These are phyloP conservation scores for Neurospora sp. DNA, from an alignment of 495 filamentous ascomycete species.

Conservation along the genomic window DNA sequence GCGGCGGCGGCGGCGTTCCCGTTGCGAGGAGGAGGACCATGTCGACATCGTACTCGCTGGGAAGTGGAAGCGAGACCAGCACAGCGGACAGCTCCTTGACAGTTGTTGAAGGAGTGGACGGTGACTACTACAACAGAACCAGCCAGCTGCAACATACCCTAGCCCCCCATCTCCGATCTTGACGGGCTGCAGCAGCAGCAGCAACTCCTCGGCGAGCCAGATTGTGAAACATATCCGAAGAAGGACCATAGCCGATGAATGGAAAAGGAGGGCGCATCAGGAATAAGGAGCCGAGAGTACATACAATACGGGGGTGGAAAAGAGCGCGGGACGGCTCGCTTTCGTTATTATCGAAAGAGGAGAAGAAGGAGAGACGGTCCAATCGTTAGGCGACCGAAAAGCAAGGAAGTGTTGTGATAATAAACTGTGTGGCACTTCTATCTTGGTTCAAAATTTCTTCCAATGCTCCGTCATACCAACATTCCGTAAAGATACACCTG, in stretches of 20 bases:
- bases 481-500: too few species aligned
- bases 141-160: not conserved
- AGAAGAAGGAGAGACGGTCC: not conserved
- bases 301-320: not conserved
- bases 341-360: not conserved
- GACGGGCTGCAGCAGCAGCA: not conserved
- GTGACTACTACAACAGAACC: not conserved
- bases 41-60: not conserved
- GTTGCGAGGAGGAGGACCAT: not conserved
- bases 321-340: not conserved
- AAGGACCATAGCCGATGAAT: not conserved
- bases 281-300: not conserved
- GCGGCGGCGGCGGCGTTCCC: too few species aligned
- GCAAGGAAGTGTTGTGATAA: not conserved
- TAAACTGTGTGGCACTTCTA: too few species aligned
- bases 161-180: not conserved
- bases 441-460: too few species aligned
- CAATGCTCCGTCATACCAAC: too few species aligned
- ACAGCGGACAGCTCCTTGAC: not conserved
- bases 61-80: not conserved
- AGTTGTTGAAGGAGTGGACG: not conserved
- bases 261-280: not conserved
- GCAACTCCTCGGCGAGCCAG: not conserved
- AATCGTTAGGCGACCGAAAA: not conserved
- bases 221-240: not conserved